Evolutionary conservation across 23 red algal species (phyloP), one percentile per base, ranked within the genome.

Genomic region (Agarophyton chilense): DNA sequence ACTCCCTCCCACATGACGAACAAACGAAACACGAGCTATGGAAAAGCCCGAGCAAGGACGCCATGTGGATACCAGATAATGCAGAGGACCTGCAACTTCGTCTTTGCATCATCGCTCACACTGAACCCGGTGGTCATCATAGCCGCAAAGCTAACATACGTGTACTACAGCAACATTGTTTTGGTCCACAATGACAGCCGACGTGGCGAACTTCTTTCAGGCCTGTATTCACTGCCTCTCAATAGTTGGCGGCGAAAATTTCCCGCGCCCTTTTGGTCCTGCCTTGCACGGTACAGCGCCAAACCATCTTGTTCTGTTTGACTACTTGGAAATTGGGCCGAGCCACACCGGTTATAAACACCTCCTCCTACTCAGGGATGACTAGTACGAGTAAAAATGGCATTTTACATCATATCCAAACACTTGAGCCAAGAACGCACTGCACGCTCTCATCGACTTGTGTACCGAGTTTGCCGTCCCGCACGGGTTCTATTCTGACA

Each of bases 311-410:
- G 18, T 78, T 22, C 73, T 47, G 18, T 78, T 78, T 49, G 34
- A 78, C 12, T 47, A 47, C 44, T 9, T 47, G 7, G 12, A 47
- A 47, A 47, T 47, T 12, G 44, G 44, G 6, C 0, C 3, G 9
- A 21, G 44, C 44, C 6, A 47, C 6, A 12, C 44, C 44, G 44
- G 44, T 9, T 12, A 47, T 12, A 47, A 47, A 12, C 12, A 47
- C 44, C 6, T 47, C 44, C 44, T 47, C 44, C 6, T 47, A 12
- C 44, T 47, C 44, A 6, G 44, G 7, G 78, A 82, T 13, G 35
- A 82, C 35, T 1, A 70, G 40, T 84, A 56, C 16, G 80, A 68
- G 1, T 84, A 84, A 38, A 84, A 84, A 26, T 71, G 55, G 80
- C 44, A 43, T 57, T 84, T 71, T 56, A 6, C 72, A 10, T 14